These are phyloP conservation scores for Amauroascus verrucosus DNA, from an alignment of 2,329 filamentous ascomycete genomes.

Conservation along the genomic window DNA sequence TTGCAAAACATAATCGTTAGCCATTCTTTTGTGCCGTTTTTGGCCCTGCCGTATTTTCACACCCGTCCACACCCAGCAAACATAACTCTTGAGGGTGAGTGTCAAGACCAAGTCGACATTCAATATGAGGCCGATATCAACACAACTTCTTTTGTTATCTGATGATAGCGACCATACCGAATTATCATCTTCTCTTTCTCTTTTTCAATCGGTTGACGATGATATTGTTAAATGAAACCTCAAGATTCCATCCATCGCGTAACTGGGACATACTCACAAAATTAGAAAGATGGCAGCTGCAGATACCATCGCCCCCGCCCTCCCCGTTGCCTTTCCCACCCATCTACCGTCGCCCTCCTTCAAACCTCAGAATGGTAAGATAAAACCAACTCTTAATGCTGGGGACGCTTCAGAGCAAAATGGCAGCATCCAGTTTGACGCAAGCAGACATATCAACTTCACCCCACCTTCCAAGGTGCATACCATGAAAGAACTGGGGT, in stretches of 20 bases:
- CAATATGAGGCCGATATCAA: not conserved
- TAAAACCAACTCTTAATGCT: not conserved
- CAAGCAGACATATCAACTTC: constrained; percentile 47
- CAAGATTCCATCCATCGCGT: not conserved
- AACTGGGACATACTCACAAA: constrained; percentile 15
- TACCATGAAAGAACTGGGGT: constrained; percentile 54
- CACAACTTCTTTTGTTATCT: not conserved
- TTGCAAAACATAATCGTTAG: not conserved
- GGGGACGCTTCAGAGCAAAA: constrained; percentile 2
- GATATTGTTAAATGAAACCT: not conserved
- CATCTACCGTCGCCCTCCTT: constrained; percentile 13
- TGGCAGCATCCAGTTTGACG: constrained; percentile 39
- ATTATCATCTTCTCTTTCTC: not conserved
- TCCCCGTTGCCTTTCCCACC: constrained; percentile 8
- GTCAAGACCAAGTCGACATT: not conserved
- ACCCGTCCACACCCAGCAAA: not conserved
- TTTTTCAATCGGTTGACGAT: not conserved
- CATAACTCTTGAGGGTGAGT: not conserved
- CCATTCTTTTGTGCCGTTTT: not conserved
- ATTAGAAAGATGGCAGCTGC: constrained; percentile 18
- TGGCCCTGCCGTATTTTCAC: not conserved
- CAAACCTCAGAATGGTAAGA: constrained; percentile 1
- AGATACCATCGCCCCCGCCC: constrained; percentile 16
- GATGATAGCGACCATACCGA: not conserved
- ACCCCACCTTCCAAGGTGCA: constrained; percentile 42